Base-by-base conservation (phyloP, 192 early-diverging fungal species). In the Coemansia sp. region DNA sequence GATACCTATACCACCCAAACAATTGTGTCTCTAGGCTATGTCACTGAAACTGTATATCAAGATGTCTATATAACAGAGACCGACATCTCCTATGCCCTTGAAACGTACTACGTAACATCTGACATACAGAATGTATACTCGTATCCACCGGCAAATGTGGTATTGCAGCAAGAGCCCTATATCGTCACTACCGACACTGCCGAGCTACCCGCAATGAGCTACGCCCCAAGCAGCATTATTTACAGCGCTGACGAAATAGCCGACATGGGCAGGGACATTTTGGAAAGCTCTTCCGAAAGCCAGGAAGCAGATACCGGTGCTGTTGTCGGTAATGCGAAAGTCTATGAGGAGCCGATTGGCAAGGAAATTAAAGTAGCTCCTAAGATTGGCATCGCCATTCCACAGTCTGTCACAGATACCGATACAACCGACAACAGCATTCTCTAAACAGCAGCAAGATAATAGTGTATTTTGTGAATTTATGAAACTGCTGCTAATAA, bases 91-190 rank as follows among this genome's bases (percentile, higher is more conserved):
- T n/a, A 12, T 14, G n/a, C 10, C 0, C 39, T 40, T 58, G 39
- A 37, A 40, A 58, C 56, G 5, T 10, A 25, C 37, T 25, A 7
- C 8, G 13, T 56, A 13, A 40, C 37, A 5, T 16, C 56, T 8
- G 11, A 40, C 7, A 38, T 17, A 16, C 56, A n/a, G 38, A 5
- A 7, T 40, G 39, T n/a, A 25, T 16, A 40, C 37, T 58, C 56
- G n/a, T 58, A 58, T 58, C 32, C 56, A n/a, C 56, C 38, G 16
- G 56, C n/a, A 25, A 58, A 58, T 14, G 5, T 58, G 56, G n/a
- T 3, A 14, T 5, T 7, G 16, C 5, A 5, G 16, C 10, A 58
- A 7, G 39, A 4, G 2, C 1, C 38, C 4, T 41, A 58, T 37
- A 58, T 37, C 0, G 56, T 58, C 37, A 40, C 56, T n/a, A 14